Evolutionary conservation across 345 rosid genomes (phyloP).

Genomic region (Aurinia saxatilis): DNA sequence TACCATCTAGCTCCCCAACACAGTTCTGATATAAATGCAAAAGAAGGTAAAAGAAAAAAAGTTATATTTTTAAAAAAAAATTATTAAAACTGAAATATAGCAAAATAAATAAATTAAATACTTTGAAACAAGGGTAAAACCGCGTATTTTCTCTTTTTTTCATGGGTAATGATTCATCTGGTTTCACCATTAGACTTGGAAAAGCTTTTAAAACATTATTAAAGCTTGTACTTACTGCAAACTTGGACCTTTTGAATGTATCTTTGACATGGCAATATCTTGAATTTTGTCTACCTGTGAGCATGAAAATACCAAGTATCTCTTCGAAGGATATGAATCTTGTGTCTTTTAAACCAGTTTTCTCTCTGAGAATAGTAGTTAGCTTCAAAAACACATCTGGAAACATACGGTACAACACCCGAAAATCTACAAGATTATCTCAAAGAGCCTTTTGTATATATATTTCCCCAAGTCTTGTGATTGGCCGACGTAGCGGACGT

Average conservation of each 20-base stretch:
- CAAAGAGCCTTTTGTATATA: neutral
- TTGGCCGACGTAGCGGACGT: neutral
- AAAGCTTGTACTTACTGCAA: neutral
- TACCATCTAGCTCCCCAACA: neutral
- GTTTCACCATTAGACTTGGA: neutral
- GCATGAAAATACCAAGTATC: neutral
- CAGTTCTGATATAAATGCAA: neutral
- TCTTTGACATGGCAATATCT: neutral
- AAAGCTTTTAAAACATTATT: neutral
- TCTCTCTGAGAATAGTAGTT: neutral
- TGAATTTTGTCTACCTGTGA: neutral
- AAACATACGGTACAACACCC: neutral
- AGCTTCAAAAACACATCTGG: neutral
- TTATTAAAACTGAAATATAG: neutral
- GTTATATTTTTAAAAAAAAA: neutral
- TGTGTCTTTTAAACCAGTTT: neutral
- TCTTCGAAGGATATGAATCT: neutral
- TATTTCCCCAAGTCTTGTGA: neutral
- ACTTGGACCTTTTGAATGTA: neutral
- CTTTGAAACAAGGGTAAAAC: neutral
- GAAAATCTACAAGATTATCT: neutral
- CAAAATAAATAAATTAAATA: neutral
- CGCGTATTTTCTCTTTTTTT: neutral
- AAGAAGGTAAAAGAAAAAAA: neutral
- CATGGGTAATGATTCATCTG: neutral